Percentiles rank a stretch among this genome's conserved stretches.
These are phyloP conservation scores for Jimgerdemannia flammicorona DNA, from an alignment of 192 early-diverging fungal genomes.

Conservation along the genomic window DNA sequence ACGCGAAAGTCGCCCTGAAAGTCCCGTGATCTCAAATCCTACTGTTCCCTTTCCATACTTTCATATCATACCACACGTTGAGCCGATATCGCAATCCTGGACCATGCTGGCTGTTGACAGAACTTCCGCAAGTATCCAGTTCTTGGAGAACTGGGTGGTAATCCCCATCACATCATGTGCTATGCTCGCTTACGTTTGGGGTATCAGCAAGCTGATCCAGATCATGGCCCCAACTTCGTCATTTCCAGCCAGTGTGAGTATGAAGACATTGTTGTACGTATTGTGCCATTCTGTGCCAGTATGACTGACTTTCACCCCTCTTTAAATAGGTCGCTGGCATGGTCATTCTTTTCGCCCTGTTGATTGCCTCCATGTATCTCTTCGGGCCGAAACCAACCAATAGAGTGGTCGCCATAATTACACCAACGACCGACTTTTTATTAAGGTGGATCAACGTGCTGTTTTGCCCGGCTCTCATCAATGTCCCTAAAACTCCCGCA, in stretches of 20 bases:
- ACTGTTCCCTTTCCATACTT: too few relatives aligned
- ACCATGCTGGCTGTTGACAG: too few relatives aligned
- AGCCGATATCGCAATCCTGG: too few relatives aligned
- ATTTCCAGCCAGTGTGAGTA: conserved; percentile 11
- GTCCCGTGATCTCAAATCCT: too few relatives aligned
- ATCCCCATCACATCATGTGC: not conserved
- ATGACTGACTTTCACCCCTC: not conserved
- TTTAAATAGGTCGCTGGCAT: conserved; percentile 5
- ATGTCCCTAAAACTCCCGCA: not conserved
- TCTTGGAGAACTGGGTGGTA: not conserved
- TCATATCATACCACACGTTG: too few relatives aligned
- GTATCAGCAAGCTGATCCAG: conserved; percentile 1
- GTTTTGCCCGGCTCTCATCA: conserved; percentile 6
- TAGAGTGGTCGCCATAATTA: conserved; percentile 2
- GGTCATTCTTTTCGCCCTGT: conserved; percentile 9
- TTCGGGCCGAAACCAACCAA: conserved; percentile 1
- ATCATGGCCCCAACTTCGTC: conserved; percentile 4
- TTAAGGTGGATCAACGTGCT: conserved; percentile 11
- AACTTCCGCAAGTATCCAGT: not conserved
- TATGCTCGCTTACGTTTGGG: conserved; percentile 4
- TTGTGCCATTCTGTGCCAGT: not conserved
- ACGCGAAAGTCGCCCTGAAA: too few relatives aligned
- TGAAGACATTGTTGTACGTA: too few relatives aligned
- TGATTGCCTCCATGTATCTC: not conserved
- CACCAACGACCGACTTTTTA: conserved; percentile 8